Evolutionary conservation across 352 stramenopile genomes (phyloP).

Genomic region (Pythium oligandrum): DNA sequence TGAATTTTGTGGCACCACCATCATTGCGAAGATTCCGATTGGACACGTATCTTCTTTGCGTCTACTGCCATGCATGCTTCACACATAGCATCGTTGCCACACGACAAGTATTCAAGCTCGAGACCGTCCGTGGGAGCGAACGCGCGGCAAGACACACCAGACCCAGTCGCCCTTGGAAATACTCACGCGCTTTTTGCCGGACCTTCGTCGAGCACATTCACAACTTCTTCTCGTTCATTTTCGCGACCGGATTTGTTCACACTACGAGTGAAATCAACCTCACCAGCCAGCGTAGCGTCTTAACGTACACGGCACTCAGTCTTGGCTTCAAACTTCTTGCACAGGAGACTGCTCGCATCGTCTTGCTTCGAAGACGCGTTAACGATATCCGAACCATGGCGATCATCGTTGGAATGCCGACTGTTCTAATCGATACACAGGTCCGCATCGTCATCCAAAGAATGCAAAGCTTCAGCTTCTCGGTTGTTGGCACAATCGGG

Average conservation of each 20-base stretch:
- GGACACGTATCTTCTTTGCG: too few species aligned
- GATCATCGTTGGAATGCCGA: not conserved
- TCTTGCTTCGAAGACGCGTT: not conserved
- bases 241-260: not conserved
- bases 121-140: too few species aligned
- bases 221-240: too few species aligned
- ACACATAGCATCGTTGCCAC: too few species aligned
- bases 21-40: too few species aligned
- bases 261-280: not conserved
- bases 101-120: too few species aligned
- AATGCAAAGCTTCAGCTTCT: not conserved
- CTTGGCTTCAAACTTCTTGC: not conserved
- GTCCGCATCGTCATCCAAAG: not conserved
- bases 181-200: too few species aligned
- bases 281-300: not conserved
- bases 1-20: too few species aligned
- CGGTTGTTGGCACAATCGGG: not conserved
- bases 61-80: too few species aligned
- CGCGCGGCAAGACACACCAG: too few species aligned
- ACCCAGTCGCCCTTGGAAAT: too few species aligned
- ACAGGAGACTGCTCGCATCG: not conserved
- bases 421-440: not conserved
- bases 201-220: too few species aligned
- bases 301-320: not conserved
- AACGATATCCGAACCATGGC: not conserved